Base-by-base conservation (phyloP, 2,329 filamentous ascomycete genomes). In the Lachnellula occidentalis region DNA sequence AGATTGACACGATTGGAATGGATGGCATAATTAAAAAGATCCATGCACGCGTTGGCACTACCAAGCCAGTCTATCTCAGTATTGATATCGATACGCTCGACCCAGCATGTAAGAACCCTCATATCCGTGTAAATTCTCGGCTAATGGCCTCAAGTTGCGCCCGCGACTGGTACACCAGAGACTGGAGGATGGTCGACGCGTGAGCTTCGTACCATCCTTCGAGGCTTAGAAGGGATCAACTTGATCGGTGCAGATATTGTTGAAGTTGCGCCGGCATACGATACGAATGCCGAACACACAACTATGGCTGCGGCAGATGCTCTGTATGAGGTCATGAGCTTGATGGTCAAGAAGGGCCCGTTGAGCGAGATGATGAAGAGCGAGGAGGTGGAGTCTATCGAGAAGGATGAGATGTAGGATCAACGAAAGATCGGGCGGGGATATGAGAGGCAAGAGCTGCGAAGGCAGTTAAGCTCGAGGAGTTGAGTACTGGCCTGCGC, bases 21-120 rank as follows among this genome's bases (percentile, higher is more conserved):
- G 79, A 82, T 0, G 89, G 89, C 4, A 92, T 95, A 67, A 87
- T 92, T 69, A 82, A 87, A 71, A 85, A 82, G 69, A 94, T 95
- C 66, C 73, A 82, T 43, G 83, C 89, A 3, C 78, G 88, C 22
- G 87, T 95, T 17, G 88, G 88, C 8, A 86, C 84, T 21, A 77
- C 78, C 51, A 85, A 83, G 57, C 89, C 89, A 0, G 87, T 94
- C 0, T 95, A 95, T 67, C 73, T 95, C 34, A 88, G 83, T 6
- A 85, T 95, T 46, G 91, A 96, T 67, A 95, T 95, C 64, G 90
- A 95, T 67, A 91, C 89, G 0, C 76, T 95, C 3, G 90, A 95
- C 68, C 90, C 91, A 7, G 88, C 88, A 5, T 92, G 80, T 83
- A 70, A 70, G 78, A 45, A 36, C 17, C 34, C 14, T n/a, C 6